These are phyloP conservation scores for Climacium dendroides DNA, from an alignment of 225 moss, liverwort and hornwort genomes.

Conservation along the genomic window DNA sequence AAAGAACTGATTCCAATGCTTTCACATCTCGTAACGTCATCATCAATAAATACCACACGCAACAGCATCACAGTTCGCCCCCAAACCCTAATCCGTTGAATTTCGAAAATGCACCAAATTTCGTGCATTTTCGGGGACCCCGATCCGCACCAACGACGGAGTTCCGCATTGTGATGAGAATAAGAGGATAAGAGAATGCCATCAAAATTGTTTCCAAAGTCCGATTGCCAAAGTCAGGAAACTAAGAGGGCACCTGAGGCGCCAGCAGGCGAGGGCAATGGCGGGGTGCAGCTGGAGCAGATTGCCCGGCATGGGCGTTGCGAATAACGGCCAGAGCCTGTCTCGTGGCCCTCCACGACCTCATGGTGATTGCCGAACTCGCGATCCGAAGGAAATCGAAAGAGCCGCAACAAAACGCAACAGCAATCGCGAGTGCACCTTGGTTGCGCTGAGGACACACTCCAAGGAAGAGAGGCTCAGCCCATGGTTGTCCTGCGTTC, in stretches of 20 bases:
- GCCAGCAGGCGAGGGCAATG: background rate
- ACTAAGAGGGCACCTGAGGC: background rate
- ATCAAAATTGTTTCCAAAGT: background rate
- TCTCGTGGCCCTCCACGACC: slow-evolving; percentile 4
- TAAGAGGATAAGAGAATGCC: background rate
- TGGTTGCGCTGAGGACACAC: background rate
- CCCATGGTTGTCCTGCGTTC: background rate
- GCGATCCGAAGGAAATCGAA: background rate
- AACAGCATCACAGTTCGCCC: background rate
- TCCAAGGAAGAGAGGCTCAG: background rate
- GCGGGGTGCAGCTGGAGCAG: background rate
- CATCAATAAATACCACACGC: background rate
- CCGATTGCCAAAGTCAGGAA: background rate
- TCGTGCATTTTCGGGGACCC: background rate
- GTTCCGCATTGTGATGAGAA: background rate
- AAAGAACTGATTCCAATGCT: background rate
- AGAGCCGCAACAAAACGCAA: background rate
- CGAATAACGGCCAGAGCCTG: background rate
- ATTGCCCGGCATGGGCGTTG: background rate
- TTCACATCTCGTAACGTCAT: background rate
- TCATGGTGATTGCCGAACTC: slow-evolving; percentile 1
- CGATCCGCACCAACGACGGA: background rate
- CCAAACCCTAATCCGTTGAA: background rate
- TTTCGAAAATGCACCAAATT: background rate
- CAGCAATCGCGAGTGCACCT: background rate